Conservation (phyloP, 768 basidiomycete genomes). For the Pleurotus salmoneostramineus region DNA sequence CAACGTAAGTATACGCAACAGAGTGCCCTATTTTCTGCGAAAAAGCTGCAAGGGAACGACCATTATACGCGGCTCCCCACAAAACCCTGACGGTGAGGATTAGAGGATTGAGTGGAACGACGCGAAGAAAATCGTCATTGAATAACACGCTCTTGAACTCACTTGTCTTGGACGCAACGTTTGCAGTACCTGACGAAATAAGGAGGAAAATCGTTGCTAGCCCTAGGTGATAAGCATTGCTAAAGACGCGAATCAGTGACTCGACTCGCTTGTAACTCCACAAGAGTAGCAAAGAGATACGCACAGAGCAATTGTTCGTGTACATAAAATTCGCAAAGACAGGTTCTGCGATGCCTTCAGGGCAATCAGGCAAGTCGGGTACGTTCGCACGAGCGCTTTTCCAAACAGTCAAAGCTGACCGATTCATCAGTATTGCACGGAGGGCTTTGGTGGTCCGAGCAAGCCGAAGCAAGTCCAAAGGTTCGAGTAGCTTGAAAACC, state of each 20-base stretch:
- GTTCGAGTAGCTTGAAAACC: not conserved
- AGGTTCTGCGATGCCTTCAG: not conserved
- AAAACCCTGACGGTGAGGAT: not conserved
- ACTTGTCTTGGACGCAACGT: not conserved
- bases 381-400: conserved; percentile 4
- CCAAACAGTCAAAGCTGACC: conserved; percentile 5
- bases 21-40: not conserved
- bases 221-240: conserved; percentile 8
- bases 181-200: not conserved
- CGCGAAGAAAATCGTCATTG: not conserved
- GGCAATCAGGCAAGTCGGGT: conserved; percentile 1
- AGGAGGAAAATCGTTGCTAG: not conserved
- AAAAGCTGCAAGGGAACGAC: not conserved
- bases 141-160: not conserved
- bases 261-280: not conserved
- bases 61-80: not conserved
- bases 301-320: conserved; percentile 2
- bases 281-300: not conserved
- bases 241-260: not conserved
- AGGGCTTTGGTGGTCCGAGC: conserved; percentile 4
- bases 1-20: not conserved
- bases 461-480: conserved; percentile 4
- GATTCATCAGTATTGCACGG: not conserved
- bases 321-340: conserved; percentile 2
- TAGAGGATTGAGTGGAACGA: not conserved